Conservation (phyloP, 257 asterid genomes). For the Fraxinus excelsior region DNA sequence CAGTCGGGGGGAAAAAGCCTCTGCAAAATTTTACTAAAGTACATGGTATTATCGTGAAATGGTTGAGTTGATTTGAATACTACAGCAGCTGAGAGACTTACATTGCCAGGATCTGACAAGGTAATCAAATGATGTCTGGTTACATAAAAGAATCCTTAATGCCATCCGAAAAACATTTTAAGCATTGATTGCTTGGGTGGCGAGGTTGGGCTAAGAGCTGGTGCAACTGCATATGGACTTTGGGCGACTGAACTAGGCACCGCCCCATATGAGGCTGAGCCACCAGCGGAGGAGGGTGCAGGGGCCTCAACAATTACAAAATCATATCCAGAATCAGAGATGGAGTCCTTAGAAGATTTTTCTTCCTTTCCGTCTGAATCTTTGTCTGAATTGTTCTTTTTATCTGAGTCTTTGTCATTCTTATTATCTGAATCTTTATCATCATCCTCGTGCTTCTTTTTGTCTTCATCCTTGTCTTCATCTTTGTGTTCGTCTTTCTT, state of each 20-base stretch:
- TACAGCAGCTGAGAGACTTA: not conserved
- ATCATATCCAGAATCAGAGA: not conserved
- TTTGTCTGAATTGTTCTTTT: too few relatives aligned
- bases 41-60: not conserved
- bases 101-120: not conserved
- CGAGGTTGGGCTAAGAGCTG: not conserved
- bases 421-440: not conserved
- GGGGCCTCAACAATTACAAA: slow-evolving; percentile 21
- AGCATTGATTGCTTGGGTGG: not conserved
- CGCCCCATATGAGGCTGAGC: not conserved
- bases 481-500: not conserved
- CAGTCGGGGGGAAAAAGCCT: not conserved
- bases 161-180: not conserved
- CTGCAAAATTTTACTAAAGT: not conserved
- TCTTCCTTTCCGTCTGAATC: not conserved
- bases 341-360: not conserved
- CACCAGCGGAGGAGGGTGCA: not conserved
- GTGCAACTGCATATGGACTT: not conserved
- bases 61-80: too few relatives aligned
- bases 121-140: not conserved
- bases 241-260: not conserved
- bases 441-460: not conserved
- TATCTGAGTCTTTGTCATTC: too few relatives aligned
- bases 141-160: not conserved
- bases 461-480: too few relatives aligned